These are phyloP conservation scores for Ascobolus immersus DNA, from an alignment of 495 filamentous ascomycete species.

Conservation along the genomic window DNA sequence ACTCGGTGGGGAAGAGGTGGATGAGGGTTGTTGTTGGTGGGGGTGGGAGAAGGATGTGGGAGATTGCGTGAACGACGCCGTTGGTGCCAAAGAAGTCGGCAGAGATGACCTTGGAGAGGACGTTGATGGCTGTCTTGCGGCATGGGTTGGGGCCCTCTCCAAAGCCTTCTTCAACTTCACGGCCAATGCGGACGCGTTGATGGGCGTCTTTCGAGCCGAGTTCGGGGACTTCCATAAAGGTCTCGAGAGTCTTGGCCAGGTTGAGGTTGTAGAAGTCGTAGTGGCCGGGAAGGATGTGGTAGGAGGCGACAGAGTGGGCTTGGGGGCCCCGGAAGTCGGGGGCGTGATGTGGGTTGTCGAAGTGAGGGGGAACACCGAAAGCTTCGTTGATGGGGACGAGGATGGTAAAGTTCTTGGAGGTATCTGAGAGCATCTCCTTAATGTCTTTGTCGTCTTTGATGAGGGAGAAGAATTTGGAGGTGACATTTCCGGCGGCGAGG, in stretches of 20 bases:
- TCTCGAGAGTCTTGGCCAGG: conserved; percentile 44
- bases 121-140: no score
- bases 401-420: conserved; percentile 41
- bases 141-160: no score
- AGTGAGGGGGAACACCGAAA: conserved; percentile 25
- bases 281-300: conserved; percentile 41
- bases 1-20: conserved; percentile 39
- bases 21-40: conserved; percentile 32
- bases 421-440: conserved; percentile 42
- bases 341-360: conserved; percentile 36
- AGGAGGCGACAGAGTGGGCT: conserved; percentile 39
- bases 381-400: conserved; percentile 57
- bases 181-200: conserved; percentile 48
- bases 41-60: conserved; percentile 48
- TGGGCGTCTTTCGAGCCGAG: conserved; percentile 31
- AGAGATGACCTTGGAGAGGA: conserved; percentile 37
- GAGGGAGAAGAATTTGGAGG: conserved; percentile 44
- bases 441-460: conserved; percentile 46
- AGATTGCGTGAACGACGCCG: conserved; percentile 55
- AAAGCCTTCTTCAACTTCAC: no score
- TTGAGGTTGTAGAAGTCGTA: conserved; percentile 33
- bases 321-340: no score
- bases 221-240: conserved; percentile 26
- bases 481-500: conserved; percentile 46
- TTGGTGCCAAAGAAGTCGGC: conserved; percentile 47